Evolutionary conservation across 2,329 filamentous ascomycete species (phyloP).

Genomic region (Cordyceps tenuipes): DNA sequence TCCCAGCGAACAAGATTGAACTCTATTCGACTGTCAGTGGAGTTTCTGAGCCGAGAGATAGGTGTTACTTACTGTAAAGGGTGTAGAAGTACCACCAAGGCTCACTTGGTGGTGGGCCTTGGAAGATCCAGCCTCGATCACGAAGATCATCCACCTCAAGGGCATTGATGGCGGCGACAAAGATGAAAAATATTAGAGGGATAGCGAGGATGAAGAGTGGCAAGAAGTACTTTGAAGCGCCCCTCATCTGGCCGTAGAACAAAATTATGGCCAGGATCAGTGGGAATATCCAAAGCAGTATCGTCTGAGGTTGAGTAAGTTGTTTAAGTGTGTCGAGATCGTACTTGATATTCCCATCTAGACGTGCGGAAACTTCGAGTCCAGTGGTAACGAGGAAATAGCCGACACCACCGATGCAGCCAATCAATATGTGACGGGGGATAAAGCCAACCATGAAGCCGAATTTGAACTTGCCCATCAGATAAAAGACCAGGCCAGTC

Average conservation of each 20-base stretch:
- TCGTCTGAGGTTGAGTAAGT: constrained; percentile 63
- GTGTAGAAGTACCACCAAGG: constrained; percentile 99
- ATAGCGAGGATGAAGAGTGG: constrained; percentile 79
- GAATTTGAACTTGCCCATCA: constrained; percentile 78
- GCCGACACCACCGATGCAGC: constrained; percentile 93
- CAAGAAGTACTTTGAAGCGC: constrained; percentile 76
- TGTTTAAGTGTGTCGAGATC: constrained; percentile 66
- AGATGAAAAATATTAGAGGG: constrained; percentile 68
- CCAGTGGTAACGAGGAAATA: constrained; percentile 91
- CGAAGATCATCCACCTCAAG: constrained; percentile 62
- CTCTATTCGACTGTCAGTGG: constrained; percentile 41
- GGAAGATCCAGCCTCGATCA: constrained; percentile 79
- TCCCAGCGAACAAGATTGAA: constrained; percentile 75
- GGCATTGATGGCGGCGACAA: constrained; percentile 60
- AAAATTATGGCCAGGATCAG: constrained; percentile 67
- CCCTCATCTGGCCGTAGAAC: constrained; percentile 65
- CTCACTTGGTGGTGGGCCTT: constrained; percentile 72
- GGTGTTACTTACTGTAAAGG: constrained; percentile 65
- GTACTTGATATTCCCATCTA: constrained; percentile 80
- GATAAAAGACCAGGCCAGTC: constrained; percentile 84
- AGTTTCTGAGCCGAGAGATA: background rate
- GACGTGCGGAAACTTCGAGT: constrained; percentile 82
- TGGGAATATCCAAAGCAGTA: constrained; percentile 77
- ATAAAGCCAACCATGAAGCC: constrained; percentile 96
- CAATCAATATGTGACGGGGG: constrained; percentile 89